These are phyloP conservation scores for Chalciporus pseudorubinellus DNA, from an alignment of 768 basidiomycete species.

Conservation along the genomic window DNA sequence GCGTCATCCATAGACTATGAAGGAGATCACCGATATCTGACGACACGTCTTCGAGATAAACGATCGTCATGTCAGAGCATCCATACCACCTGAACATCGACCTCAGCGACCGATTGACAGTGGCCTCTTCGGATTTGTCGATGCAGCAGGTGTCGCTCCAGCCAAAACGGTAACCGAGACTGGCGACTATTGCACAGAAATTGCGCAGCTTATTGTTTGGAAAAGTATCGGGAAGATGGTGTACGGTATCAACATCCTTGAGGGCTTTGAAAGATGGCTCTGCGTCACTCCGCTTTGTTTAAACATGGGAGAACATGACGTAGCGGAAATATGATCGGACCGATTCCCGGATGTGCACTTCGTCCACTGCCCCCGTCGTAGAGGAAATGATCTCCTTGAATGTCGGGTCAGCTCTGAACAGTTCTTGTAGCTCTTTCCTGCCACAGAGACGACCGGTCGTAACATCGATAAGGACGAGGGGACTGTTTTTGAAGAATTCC, in stretches of 20 bases:
- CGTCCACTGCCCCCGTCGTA: not conserved
- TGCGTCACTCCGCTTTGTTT: not conserved
- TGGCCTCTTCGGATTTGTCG: not conserved
- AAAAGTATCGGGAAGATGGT: no score
- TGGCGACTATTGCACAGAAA: not conserved
- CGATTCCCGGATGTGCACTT: not conserved
- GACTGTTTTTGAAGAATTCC: not conserved
- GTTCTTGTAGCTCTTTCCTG: no score
- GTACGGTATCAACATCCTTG: not conserved
- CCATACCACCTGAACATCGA: constrained; percentile 1
- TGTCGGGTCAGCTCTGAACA: not conserved
- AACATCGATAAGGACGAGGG: constrained; percentile 8
- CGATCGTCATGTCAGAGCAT: not conserved
- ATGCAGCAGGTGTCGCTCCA: constrained; percentile 2
- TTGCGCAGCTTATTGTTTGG: not conserved
- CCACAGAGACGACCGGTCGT: not conserved
- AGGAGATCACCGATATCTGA: not conserved
- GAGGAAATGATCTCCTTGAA: not conserved
- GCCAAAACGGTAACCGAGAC: not conserved
- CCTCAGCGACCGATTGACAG: not conserved
- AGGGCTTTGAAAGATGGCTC: no score
- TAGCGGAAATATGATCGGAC: not conserved
- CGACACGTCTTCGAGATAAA: not conserved
- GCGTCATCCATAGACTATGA: constrained; percentile 2
- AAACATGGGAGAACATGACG: not conserved